A percentile compares a stretch with the other conserved stretches of the same genome.
Evolutionary conservation across 306 rosid genomes (phyloP).

Genomic region (Vicia villosa): DNA sequence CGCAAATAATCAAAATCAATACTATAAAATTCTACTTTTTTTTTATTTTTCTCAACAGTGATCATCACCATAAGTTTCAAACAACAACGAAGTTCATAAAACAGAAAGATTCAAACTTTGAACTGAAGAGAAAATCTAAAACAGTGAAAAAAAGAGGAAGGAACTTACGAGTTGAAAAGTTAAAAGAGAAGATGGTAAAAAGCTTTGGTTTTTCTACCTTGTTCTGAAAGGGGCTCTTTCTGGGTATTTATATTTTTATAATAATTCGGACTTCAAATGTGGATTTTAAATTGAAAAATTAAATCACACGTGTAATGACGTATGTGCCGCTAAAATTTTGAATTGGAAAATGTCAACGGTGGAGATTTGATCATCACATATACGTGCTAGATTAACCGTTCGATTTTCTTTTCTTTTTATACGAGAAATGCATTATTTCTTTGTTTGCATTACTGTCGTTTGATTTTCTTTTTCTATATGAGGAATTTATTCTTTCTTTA

Average conservation of each 20-base stretch:
- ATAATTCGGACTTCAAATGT: slow-evolving; percentile 74
- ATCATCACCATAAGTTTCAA: slow-evolving; percentile 23
- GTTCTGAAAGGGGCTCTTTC: slow-evolving; percentile 28
- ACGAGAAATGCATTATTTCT: too few relatives aligned
- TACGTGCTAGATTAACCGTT: too few relatives aligned
- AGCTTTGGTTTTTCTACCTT: slow-evolving; percentile 5
- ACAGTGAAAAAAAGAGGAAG: background rate
- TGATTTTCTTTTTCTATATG: too few relatives aligned
- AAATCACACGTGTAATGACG: too few relatives aligned
- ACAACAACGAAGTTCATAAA: slow-evolving; percentile 20
- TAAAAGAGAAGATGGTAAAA: slow-evolving; percentile 38
- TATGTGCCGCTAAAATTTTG: too few relatives aligned
- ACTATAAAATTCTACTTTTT: background rate
- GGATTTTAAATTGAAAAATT: slow-evolving; percentile 59
- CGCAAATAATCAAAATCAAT: slow-evolving; percentile 21
- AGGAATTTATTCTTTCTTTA: too few relatives aligned
- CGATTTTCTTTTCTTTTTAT: too few relatives aligned
- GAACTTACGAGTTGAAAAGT: slow-evolving; percentile 54
- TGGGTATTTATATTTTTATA: slow-evolving; percentile 32
- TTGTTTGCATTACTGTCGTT: too few relatives aligned
- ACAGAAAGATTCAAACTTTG: background rate
- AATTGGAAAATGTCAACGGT: too few relatives aligned
- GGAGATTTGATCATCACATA: too few relatives aligned
- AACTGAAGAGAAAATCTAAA: background rate
- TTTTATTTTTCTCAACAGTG: background rate